phyloP scores from a whole-genome alignment of 2,329 filamentous ascomycete genomes.

The Hypoxylon sp. region DNA sequence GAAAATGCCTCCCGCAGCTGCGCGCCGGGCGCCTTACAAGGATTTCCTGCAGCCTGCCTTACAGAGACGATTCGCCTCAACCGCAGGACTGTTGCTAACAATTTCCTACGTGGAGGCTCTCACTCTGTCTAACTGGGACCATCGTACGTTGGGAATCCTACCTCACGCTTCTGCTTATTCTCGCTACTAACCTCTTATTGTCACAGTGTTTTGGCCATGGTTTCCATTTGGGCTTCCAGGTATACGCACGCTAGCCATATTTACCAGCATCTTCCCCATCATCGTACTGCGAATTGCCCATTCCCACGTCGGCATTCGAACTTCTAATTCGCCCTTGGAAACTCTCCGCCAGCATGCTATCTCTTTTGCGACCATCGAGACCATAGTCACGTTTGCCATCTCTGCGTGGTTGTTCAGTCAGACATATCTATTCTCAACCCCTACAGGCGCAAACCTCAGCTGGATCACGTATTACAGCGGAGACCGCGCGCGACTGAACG shows the following conservation, averaged over 20 bases:
- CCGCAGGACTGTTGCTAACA: slow-evolving; percentile 76
- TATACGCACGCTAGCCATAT: slow-evolving; percentile 81
- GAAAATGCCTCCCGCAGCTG: slow-evolving; percentile 67
- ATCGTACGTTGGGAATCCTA: slow-evolving; percentile 67
- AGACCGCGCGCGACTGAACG: slow-evolving; percentile 85
- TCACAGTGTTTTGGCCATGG: slow-evolving; percentile 84
- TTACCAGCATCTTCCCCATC: slow-evolving; percentile 80
- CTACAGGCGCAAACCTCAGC: slow-evolving; percentile 72
- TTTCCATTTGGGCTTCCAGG: slow-evolving; percentile 85
- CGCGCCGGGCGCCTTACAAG: slow-evolving; percentile 78
- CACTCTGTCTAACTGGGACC: slow-evolving; percentile 77
- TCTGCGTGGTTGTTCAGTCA: slow-evolving; percentile 86
- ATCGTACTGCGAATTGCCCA: slow-evolving; percentile 90
- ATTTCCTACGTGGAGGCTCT: slow-evolving; percentile 83
- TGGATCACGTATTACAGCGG: slow-evolving; percentile 80
- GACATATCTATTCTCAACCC: slow-evolving; percentile 81
- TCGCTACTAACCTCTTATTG: slow-evolving; percentile 16
- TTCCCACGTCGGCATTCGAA: slow-evolving; percentile 81
- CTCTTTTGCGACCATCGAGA: slow-evolving; percentile 75
- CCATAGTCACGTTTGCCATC: slow-evolving; percentile 80
- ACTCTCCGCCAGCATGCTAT: slow-evolving; percentile 73
- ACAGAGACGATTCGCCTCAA: slow-evolving; percentile 87
- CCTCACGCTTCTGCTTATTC: background rate
- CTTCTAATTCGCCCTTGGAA: slow-evolving; percentile 76
- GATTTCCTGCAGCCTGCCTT: slow-evolving; percentile 92